A percentile compares a stretch with the other conserved stretches of the same genome.
Evolutionary conservation across 352 stramenopile genomes (phyloP).

Genomic region (Globisporangium spiculum): DNA sequence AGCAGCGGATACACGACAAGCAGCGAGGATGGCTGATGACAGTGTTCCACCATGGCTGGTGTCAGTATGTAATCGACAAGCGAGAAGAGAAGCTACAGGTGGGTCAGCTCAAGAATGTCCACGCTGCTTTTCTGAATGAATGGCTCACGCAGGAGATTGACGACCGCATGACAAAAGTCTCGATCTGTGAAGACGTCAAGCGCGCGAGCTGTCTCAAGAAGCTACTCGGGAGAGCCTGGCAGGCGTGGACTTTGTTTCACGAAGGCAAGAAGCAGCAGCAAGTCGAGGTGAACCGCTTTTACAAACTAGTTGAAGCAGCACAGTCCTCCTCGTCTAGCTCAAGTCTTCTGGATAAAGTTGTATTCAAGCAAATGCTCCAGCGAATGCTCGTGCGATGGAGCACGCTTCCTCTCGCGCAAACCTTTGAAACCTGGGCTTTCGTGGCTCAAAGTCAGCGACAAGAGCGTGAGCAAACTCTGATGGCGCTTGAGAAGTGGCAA

Average conservation of each 20-base stretch:
- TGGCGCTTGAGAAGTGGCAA: conserved; percentile 34
- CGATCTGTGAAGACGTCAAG: conserved; percentile 26
- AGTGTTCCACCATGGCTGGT: conserved; percentile 25
- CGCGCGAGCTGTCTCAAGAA: conserved; percentile 12
- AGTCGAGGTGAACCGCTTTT: not conserved
- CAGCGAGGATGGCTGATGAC: conserved; percentile 11
- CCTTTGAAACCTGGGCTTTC: conserved; percentile 22
- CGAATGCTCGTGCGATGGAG: conserved; percentile 28
- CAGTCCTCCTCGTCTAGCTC: not conserved
- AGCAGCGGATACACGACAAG: not conserved
- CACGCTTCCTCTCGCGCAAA: conserved; percentile 12
- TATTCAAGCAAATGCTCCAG: not conserved
- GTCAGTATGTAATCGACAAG: conserved; percentile 15
- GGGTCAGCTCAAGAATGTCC: conserved; percentile 18
- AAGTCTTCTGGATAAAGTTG: not conserved
- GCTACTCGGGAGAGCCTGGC: conserved; percentile 22
- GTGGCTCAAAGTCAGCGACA: conserved; percentile 4
- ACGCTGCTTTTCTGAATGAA: conserved; percentile 26
- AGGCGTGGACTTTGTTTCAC: conserved; percentile 24
- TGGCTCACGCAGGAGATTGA: conserved; percentile 26
- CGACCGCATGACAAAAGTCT: conserved; percentile 20
- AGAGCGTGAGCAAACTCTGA: conserved; percentile 18
- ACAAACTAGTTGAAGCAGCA: not conserved
- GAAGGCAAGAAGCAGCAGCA: conserved; percentile 9
- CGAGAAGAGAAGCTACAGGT: conserved; percentile 17